Evolutionary conservation across 495 filamentous ascomycete genomes (phyloP), one percentile per base, ranked within the genome.

Genomic region (Lepidopterella palustris): DNA sequence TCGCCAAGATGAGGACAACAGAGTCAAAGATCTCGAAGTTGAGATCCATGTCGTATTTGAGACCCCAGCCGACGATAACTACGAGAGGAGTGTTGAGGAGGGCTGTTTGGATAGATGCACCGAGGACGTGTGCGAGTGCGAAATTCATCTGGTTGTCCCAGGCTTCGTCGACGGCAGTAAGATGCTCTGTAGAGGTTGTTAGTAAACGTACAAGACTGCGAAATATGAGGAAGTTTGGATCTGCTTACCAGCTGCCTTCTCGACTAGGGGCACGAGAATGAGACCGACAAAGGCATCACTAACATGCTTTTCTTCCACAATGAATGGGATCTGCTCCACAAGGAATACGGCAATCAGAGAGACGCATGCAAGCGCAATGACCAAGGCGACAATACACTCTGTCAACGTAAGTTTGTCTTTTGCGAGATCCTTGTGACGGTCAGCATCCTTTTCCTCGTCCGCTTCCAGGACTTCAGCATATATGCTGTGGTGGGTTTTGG

Each of bases 11-110:
- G n/a, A 96, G 77, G 55, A 92, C 77, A 15, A 88, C 82, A n/a
- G 95, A 77, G 77, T 92, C 89, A 77, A 96, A 97, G 6, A 89
- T 77, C 65, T 95, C 88, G 67, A 96, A 96, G 66, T 89, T 84
- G 39, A 97, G 74, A 53, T 86, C 84, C 84, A 97, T 88, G 20
- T 76, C 65, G 60, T 82, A 82, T 27, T 65, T 72, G 1, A 88
- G 70, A n/a, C 87, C 84, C 92, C 92, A 97, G 39, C 87, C 89
- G 28, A 93, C 85, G 29, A 96, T 77, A 39, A 96, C 82, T 23
- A 89, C 85, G 8, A 96, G 79, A 8, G 92, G 90, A 0, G 86
- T 87, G 67, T 96, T 96, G 65, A 97, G 79, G 35, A 96, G 79
- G 10, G 91, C 90, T 0, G 92, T 97, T 69, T 96, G 92, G 49